These are phyloP conservation scores for Ceratobasidium sp. DNA, from an alignment of 1,284 basidiomycete species.

Conservation along the genomic window DNA sequence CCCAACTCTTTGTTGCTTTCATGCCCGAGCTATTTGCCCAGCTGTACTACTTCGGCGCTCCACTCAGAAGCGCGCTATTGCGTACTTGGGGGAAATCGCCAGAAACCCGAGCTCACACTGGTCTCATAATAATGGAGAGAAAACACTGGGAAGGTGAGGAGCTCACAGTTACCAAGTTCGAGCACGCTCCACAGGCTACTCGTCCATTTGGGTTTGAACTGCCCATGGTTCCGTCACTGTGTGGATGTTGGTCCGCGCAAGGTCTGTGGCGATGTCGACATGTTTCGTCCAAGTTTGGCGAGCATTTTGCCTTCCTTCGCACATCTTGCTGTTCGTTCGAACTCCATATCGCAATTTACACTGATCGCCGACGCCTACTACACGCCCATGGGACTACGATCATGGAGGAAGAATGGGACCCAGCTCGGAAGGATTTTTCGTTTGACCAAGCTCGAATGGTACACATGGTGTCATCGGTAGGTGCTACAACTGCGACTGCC, in stretches of 20 bases:
- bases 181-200: neutral
- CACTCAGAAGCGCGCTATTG: neutral
- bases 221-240: neutral
- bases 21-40: neutral
- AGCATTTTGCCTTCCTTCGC: neutral
- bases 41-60: slow-evolving; percentile 2
- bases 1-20: neutral
- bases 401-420: slow-evolving; percentile 2
- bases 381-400: neutral
- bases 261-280: neutral
- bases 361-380: neutral
- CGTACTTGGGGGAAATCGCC: neutral
- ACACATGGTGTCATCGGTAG: slow-evolving; percentile 4
- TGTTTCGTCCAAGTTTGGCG: neutral
- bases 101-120: slow-evolving; percentile 5
- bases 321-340: neutral
- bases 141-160: neutral
- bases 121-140: neutral
- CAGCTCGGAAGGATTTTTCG: neutral
- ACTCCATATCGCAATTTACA: slow-evolving; percentile 18
- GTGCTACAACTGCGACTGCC: neutral
- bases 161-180: neutral
- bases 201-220: neutral
- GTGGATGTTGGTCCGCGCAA: neutral
- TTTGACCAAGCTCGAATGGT: neutral